Evolutionary conservation across 2,329 filamentous ascomycete genomes (phyloP).

Genomic region (Decorospora gaudefroyi): DNA sequence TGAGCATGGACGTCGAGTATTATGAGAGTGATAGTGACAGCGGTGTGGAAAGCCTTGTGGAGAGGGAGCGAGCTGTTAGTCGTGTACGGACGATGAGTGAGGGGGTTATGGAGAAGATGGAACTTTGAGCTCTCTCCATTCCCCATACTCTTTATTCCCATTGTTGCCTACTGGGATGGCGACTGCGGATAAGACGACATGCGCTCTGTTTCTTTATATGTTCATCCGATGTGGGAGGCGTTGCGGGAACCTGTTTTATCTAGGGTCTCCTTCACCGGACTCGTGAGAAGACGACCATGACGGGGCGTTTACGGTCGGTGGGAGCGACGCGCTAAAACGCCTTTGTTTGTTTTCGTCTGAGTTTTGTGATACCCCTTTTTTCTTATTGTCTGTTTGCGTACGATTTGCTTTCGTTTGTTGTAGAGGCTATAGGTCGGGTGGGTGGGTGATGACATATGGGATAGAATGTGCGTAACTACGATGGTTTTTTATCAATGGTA

Average conservation of each 20-base stretch:
- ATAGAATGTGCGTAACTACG: too few species aligned
- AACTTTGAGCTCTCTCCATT: constrained; percentile 46
- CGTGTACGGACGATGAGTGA: constrained; percentile 58
- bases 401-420: too few species aligned
- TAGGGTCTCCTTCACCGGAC: constrained; percentile 18
- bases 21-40: constrained; percentile 41
- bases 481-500: too few species aligned
- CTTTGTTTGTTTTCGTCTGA: constrained; percentile 20
- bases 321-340: constrained; percentile 27
- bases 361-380: constrained; percentile 28
- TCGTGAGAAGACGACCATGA: constrained; percentile 28
- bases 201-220: neutral
- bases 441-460: too few species aligned
- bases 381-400: constrained; percentile 4
- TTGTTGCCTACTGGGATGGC: neutral
- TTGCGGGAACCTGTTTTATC: neutral
- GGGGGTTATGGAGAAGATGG: constrained; percentile 59
- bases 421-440: too few species aligned
- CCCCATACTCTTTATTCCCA: too few species aligned
- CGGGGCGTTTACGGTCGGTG: constrained; percentile 30
- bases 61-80: constrained; percentile 46
- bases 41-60: constrained; percentile 40
- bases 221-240: constrained; percentile 3
- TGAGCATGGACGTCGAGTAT: constrained; percentile 39
- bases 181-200: neutral